These are phyloP conservation scores for Neofusicoccum umdonicola DNA, from an alignment of 2,329 filamentous ascomycete genomes.

Conservation along the genomic window DNA sequence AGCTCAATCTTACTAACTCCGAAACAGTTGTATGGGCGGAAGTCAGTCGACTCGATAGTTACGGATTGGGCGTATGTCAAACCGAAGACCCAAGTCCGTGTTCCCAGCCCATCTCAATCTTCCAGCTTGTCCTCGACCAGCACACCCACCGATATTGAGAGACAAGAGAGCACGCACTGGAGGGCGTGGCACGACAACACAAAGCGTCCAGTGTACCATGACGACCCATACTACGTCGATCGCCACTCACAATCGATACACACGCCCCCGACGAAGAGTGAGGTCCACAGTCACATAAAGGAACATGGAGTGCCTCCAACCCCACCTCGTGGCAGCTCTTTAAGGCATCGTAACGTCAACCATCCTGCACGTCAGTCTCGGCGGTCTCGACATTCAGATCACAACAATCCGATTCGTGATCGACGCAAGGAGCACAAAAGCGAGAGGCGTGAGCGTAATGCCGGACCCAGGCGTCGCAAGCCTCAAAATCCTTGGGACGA, in stretches of 20 bases:
- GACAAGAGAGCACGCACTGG: conserved; percentile 13
- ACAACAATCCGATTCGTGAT: neutral
- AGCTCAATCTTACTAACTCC: conserved; percentile 16
- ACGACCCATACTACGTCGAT: neutral
- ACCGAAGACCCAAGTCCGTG: neutral
- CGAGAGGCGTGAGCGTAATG: neutral
- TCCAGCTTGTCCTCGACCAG: neutral
- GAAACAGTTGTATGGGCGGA: conserved; percentile 12
- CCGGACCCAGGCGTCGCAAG: neutral
- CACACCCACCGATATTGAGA: neutral
- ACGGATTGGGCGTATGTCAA: conserved; percentile 32
- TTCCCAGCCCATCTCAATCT: conserved; percentile 3
- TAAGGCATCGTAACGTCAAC: conserved; percentile 4
- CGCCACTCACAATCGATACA: neutral
- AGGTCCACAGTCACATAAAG: conserved; percentile 6
- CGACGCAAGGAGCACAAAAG: conserved; percentile 5
- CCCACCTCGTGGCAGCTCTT: conserved; percentile 6
- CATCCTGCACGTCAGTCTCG: conserved; percentile 19
- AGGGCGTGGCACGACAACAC: conserved; percentile 11
- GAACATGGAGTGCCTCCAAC: neutral
- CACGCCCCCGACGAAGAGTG: neutral
- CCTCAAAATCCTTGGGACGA: neutral
- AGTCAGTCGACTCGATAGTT: conserved; percentile 22
- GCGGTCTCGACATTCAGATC: neutral
- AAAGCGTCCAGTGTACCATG: neutral